A percentile compares a stretch with the other conserved stretches of the same genome.
phyloP scores from a whole-genome alignment of 192 early-diverging fungal genomes.

The Entomortierella parvispora region DNA sequence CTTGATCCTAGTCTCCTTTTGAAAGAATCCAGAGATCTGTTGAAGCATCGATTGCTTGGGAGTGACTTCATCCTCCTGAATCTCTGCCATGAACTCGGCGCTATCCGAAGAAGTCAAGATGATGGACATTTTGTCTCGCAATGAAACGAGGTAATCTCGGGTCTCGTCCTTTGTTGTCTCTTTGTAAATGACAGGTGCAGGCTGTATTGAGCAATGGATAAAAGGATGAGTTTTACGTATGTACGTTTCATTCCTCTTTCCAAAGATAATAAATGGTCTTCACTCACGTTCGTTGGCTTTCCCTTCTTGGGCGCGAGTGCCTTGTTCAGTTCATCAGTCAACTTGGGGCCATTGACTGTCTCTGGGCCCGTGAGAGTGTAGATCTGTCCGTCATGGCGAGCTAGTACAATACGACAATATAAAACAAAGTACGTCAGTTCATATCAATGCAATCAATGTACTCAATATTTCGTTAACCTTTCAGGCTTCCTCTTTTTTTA shows the following conservation, averaged over 20 bases:
- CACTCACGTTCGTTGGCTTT: neutral
- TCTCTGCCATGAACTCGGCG: too few species aligned
- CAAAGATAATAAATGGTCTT: too few species aligned
- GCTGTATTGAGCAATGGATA: neutral
- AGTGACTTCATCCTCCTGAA: too few species aligned
- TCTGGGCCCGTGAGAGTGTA: conserved; percentile 37
- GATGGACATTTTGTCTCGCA: neutral
- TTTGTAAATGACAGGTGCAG: conserved; percentile 10
- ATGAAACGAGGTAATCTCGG: conserved; percentile 11
- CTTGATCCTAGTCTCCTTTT: too few species aligned
- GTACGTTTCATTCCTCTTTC: too few species aligned
- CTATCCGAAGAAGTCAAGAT: too few species aligned
- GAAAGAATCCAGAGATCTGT: too few species aligned
- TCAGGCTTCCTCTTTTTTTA: too few species aligned
- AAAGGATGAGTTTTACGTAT: neutral
- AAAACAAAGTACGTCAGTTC: too few species aligned
- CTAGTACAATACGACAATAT: neutral
- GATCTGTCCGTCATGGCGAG: conserved; percentile 15
- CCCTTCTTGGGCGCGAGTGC: neutral
- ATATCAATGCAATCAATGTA: too few species aligned
- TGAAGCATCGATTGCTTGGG: too few species aligned
- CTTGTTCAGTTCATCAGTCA: conserved; percentile 20
- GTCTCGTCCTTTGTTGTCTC: conserved; percentile 7
- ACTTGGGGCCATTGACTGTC: conserved; percentile 27
- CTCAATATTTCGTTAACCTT: too few species aligned